Evolutionary conservation across 2,329 filamentous ascomycete species (phyloP), one percentile per base, ranked within the genome.

Genomic region (Trichoderma arundinaceum): DNA sequence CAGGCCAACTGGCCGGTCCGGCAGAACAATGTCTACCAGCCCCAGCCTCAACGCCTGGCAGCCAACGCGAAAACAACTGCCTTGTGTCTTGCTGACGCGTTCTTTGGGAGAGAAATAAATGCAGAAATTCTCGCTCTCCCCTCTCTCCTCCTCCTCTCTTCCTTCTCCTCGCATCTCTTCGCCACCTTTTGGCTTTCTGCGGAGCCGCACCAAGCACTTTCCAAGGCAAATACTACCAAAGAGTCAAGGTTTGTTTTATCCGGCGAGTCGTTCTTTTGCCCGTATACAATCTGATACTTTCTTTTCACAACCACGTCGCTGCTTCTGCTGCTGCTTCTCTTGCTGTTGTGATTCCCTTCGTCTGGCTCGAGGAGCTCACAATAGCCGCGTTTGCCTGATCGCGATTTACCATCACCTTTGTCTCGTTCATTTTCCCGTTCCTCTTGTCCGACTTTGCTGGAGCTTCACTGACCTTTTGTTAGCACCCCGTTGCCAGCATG

Each of bases 31-130:
- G 28, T 38, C 35, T 19, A 38, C 35, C 43, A 33, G 10, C 35
- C 35, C 41, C 53, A 53, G 33, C 33, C 44, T 57, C 38, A 17
- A 46, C 61, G 33, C 22, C 52, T 64, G 62, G 53, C 62, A 59
- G 9, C 17, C 22, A 9, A 44, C 33, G 5, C 62, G 13, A 38
- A 38, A 38, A 38, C 3, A 38, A 38, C 22, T 28, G 22, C 22
- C 22, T 28, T 4, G 22, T 4, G 22, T 28, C 33, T 17, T 33
- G 2, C 44, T 56, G 4, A 15, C 39, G 49, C 35, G 32, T 38
- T 46, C 32, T 7, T 46, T 33, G 22, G 38, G 39, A 32, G 17
- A 12, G 13, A 2, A 35, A 48, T 13, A 38, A 33, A 4, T 22
- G 15, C 17, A 9, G 3, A 39, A 1, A 5, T n/a, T 8, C 7